Evolutionary conservation across 2,329 filamentous ascomycete genomes (phyloP).

Genomic region (Sporothrix protearum): DNA sequence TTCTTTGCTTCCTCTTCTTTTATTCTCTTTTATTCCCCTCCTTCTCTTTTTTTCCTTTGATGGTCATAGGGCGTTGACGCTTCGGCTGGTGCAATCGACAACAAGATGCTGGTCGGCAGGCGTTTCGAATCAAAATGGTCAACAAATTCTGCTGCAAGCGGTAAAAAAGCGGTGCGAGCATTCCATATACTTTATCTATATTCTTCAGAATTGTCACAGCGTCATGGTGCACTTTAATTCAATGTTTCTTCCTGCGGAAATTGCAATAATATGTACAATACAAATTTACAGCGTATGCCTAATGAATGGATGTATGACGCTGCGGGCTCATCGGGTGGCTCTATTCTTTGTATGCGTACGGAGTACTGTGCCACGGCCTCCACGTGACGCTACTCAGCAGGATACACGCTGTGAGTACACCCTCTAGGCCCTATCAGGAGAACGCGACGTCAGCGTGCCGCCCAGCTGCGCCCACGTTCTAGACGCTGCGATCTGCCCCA

Average conservation of each 20-base stretch:
- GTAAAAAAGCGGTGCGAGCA: no score
- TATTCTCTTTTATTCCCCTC: neutral
- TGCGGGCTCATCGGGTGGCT: neutral
- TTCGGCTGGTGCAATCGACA: no score
- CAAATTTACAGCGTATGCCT: neutral
- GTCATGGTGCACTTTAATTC: no score
- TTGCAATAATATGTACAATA: neutral
- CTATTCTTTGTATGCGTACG: neutral
- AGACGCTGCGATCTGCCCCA: constrained; percentile 2
- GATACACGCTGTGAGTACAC: neutral
- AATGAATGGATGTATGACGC: neutral
- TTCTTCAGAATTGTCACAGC: no score
- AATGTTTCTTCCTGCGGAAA: neutral
- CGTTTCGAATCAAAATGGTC: no score
- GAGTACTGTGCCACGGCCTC: neutral
- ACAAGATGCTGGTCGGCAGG: no score
- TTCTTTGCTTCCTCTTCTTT: neutral
- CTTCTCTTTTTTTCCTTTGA: no score
- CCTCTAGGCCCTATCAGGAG: neutral
- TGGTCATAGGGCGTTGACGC: no score
- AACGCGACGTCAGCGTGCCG: neutral
- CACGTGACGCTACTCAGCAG: neutral
- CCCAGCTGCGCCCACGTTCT: neutral
- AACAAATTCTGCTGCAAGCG: no score
- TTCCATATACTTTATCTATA: no score